These are phyloP conservation scores for Ceratocystis variospora DNA, from an alignment of 2,329 filamentous ascomycete genomes.

Conservation along the genomic window DNA sequence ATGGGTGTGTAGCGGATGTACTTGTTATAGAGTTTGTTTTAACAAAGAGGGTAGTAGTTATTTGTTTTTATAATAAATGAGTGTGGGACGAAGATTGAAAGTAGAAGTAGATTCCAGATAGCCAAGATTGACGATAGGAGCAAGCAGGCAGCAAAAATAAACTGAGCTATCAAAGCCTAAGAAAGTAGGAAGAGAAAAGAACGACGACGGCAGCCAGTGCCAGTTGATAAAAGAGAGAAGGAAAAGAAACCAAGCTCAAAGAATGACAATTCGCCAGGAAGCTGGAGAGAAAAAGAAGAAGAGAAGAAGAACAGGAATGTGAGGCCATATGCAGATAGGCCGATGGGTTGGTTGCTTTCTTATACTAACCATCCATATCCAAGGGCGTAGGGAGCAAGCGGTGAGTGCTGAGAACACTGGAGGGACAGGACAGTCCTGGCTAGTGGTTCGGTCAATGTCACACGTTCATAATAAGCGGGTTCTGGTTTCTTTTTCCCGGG, in stretches of 20 bases:
- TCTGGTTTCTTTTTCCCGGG: background rate
- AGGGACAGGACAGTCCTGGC: no score
- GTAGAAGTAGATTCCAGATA: background rate
- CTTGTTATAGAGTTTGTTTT: background rate
- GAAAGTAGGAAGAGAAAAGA: constrained; percentile 11
- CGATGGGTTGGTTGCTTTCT: background rate
- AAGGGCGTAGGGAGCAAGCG: background rate
- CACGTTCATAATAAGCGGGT: constrained; percentile 1
- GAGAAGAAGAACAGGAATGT: constrained; percentile 2
- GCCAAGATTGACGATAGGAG: background rate
- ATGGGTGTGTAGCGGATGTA: background rate
- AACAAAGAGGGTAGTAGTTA: background rate
- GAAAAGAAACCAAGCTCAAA: background rate
- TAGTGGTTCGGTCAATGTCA: background rate
- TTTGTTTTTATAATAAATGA: background rate
- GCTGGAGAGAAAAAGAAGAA: constrained; percentile 7
- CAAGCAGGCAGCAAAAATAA: background rate
- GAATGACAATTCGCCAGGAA: constrained; percentile 12
- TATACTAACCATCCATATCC: background rate
- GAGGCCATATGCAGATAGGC: background rate
- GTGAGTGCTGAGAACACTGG: background rate
- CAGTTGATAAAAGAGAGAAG: constrained; percentile 10
- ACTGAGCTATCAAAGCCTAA: background rate
- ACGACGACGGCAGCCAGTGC: constrained; percentile 16
- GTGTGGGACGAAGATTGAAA: background rate